Conservation (phyloP, 78 protist genomes). For the Dictyostelium citrinum region DNA sequence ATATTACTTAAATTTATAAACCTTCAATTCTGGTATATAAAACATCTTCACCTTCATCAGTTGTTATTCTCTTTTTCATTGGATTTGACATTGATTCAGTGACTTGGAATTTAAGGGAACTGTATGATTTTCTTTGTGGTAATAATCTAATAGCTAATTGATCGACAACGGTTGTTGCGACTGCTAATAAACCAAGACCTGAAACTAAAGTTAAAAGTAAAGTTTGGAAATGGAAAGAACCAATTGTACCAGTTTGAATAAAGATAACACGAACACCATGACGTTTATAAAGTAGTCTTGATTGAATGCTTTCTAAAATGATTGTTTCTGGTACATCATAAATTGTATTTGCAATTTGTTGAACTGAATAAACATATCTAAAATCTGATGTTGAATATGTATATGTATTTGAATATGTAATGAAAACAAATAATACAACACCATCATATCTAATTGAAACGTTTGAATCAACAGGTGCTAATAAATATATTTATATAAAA, state of each 20-base stretch:
- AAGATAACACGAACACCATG: slow-evolving; percentile 57
- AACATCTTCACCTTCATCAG: slow-evolving; percentile 6
- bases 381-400: slow-evolving; percentile 4
- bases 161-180: slow-evolving; percentile 35
- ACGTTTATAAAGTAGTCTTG: slow-evolving; percentile 31
- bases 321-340: slow-evolving; percentile 38
- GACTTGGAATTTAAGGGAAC: slow-evolving; percentile 7
- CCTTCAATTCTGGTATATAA: not conserved
- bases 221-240: slow-evolving; percentile 52
- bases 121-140: slow-evolving; percentile 37
- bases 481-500: too few relatives aligned
- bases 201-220: slow-evolving; percentile 35
- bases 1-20: not conserved
- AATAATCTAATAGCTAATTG: slow-evolving; percentile 29
- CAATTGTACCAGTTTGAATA: slow-evolving; percentile 69
- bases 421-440: slow-evolving; percentile 31
- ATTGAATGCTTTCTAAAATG: not conserved
- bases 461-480: not conserved
- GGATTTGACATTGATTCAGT: not conserved
- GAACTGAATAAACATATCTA: slow-evolving; percentile 20
- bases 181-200: slow-evolving; percentile 51
- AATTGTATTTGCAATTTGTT: not conserved
- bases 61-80: not conserved
- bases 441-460: slow-evolving; percentile 58
- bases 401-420: slow-evolving; percentile 52